Evolutionary conservation across 345 rosid species (phyloP).

Genomic region (thale cress (Arabidopsis thaliana)): TAIR10.1 NC_003076.8:3434001-3434500

Average conservation of each 20-base stretch:
- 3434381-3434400: slow-evolving; percentile 68
- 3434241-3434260: slow-evolving; percentile 72
- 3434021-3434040: slow-evolving; percentile 27
- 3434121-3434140: slow-evolving; percentile 80
- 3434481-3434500: slow-evolving; percentile 43
- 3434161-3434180: slow-evolving; percentile 51
- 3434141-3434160: slow-evolving; percentile 63
- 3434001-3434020: background rate
- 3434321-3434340: slow-evolving; percentile 43
- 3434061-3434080: slow-evolving; percentile 37
- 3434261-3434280: slow-evolving; percentile 30
- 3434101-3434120: slow-evolving; percentile 61
- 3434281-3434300: slow-evolving; percentile 6
- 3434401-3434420: slow-evolving; percentile 45
- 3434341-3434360: slow-evolving; percentile 60
- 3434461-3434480: slow-evolving; percentile 28
- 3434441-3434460: slow-evolving; percentile 43
- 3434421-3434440: slow-evolving; percentile 36
- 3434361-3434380: slow-evolving; percentile 81
- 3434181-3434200: slow-evolving; percentile 69
- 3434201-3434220: slow-evolving; percentile 70
- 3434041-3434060: slow-evolving; percentile 30
- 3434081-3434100: slow-evolving; percentile 52
- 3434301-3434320: slow-evolving; percentile 5
- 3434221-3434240: slow-evolving; percentile 67